These are phyloP conservation scores for Monilinia laxa DNA, from an alignment of 2,329 filamentous ascomycete genomes.

Conservation along the genomic window DNA sequence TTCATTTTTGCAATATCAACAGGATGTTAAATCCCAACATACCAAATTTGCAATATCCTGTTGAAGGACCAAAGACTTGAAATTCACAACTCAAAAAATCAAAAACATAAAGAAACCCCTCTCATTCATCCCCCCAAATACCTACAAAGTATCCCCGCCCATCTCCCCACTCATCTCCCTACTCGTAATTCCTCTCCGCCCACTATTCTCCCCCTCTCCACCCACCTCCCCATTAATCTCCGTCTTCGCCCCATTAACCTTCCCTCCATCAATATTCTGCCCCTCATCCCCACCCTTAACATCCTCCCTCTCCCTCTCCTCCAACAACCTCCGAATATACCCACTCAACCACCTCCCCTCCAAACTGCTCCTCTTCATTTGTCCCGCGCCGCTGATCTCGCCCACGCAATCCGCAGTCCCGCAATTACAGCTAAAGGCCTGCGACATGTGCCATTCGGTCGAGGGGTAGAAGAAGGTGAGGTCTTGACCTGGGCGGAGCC, in stretches of 20 bases:
- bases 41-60: slow-evolving; percentile 4
- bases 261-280: background rate
- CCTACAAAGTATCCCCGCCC: slow-evolving; percentile 55
- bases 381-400: slow-evolving; percentile 60
- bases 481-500: slow-evolving; percentile 56
- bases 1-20: no score
- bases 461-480: slow-evolving; percentile 74
- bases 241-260: background rate
- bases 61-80: slow-evolving; percentile 12
- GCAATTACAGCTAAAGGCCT: slow-evolving; percentile 68
- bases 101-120: slow-evolving; percentile 19
- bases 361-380: slow-evolving; percentile 56
- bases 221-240: background rate
- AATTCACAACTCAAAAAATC: background rate
- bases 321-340: slow-evolving; percentile 24
- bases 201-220: background rate
- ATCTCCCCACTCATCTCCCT: slow-evolving; percentile 55
- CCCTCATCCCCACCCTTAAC: background rate
- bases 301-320: slow-evolving; percentile 1
- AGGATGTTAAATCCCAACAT: slow-evolving; percentile 24
- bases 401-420: slow-evolving; percentile 57
- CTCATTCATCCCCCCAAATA: slow-evolving; percentile 10
- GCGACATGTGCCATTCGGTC: slow-evolving; percentile 72
- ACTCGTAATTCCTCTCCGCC: slow-evolving; percentile 25
- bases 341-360: slow-evolving; percentile 58